phyloP scores from a whole-genome alignment of 495 filamentous ascomycete species.

The Letharia columbiana region DNA sequence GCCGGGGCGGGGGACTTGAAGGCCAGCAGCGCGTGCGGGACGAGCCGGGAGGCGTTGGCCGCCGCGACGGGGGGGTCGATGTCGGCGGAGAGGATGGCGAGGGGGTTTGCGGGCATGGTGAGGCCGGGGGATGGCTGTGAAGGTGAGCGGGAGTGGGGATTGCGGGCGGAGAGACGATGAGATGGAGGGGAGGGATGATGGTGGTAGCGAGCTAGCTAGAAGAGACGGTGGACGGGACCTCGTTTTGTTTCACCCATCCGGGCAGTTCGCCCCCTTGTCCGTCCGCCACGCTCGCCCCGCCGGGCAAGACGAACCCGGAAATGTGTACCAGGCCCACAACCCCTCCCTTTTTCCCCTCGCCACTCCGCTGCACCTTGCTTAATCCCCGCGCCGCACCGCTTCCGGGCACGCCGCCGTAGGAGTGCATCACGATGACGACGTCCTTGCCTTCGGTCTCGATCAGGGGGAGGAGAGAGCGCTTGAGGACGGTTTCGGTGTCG shows the following conservation, averaged over 20 bases:
- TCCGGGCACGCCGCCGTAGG: too few relatives aligned
- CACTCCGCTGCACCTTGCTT: too few relatives aligned
- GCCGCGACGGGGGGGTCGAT: slow-evolving; percentile 27
- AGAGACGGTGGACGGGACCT: slow-evolving; percentile 12
- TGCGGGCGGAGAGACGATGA: too few relatives aligned
- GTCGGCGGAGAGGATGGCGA: slow-evolving; percentile 27
- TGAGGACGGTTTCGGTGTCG: slow-evolving; percentile 31
- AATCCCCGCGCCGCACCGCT: too few relatives aligned
- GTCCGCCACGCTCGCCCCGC: slow-evolving; percentile 34
- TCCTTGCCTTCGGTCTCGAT: slow-evolving; percentile 29
- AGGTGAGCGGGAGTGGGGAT: neutral
- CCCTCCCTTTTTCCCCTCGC: too few relatives aligned
- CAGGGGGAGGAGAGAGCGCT: slow-evolving; percentile 23
- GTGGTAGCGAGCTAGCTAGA: too few relatives aligned
- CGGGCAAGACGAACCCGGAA: slow-evolving; percentile 34
- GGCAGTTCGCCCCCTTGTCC: slow-evolving; percentile 30
- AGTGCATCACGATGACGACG: too few relatives aligned
- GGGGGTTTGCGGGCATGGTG: slow-evolving; percentile 17
- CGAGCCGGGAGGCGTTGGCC: slow-evolving; percentile 19
- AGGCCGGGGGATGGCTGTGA: slow-evolving; percentile 10
- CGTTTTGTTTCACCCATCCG: slow-evolving; percentile 28
- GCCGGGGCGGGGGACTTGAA: slow-evolving; percentile 22
- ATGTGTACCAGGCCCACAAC: slow-evolving; percentile 27
- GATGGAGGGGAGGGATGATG: too few relatives aligned
- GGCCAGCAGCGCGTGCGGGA: slow-evolving; percentile 27